These are phyloP conservation scores for Candida adriatica DNA, from an alignment of 805 yeast species.

Conservation along the genomic window DNA sequence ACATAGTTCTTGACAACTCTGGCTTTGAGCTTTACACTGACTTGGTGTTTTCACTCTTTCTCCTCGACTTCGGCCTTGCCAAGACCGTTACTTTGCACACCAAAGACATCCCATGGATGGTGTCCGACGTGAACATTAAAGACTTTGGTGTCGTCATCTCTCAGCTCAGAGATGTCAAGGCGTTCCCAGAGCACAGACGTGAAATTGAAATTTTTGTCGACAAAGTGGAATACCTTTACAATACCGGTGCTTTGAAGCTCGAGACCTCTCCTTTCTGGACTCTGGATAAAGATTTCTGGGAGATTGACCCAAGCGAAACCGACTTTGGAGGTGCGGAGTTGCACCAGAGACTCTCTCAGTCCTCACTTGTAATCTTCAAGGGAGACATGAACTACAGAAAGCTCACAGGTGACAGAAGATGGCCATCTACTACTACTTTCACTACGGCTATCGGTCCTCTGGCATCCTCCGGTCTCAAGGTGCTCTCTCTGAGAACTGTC, in stretches of 20 bases:
- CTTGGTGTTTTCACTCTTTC: constrained; percentile 53
- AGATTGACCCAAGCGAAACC: constrained; percentile 43
- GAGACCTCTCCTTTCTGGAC: constrained; percentile 84
- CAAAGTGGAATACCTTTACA: constrained; percentile 36
- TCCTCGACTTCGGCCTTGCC: constrained; percentile 65
- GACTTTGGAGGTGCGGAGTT: constrained; percentile 54
- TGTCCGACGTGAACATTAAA: constrained; percentile 85
- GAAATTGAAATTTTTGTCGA: constrained; percentile 44
- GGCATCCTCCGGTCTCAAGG: constrained; percentile 52
- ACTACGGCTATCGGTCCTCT: constrained; percentile 60
- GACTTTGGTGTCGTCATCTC: constrained; percentile 58
- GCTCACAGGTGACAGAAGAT: constrained; percentile 80
- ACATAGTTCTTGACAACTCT: constrained; percentile 84
- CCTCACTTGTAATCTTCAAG: constrained; percentile 74
- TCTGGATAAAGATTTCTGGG: constrained; percentile 67
- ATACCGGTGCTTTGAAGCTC: constrained; percentile 41
- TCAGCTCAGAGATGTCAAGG: constrained; percentile 44
- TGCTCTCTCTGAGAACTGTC: constrained; percentile 82
- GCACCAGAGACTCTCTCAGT: constrained; percentile 52
- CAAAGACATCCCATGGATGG: constrained; percentile 94
- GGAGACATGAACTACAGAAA: constrained; percentile 97
- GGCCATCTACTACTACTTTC: constrained; percentile 83
- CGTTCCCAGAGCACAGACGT: constrained; percentile 41
- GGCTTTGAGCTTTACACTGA: constrained; percentile 96
- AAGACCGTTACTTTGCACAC: constrained; percentile 71